A percentile compares a stretch with the other conserved stretches of the same genome.
Evolutionary conservation across 345 rosid species (phyloP).

Genomic region (Aegle marmelos): DNA sequence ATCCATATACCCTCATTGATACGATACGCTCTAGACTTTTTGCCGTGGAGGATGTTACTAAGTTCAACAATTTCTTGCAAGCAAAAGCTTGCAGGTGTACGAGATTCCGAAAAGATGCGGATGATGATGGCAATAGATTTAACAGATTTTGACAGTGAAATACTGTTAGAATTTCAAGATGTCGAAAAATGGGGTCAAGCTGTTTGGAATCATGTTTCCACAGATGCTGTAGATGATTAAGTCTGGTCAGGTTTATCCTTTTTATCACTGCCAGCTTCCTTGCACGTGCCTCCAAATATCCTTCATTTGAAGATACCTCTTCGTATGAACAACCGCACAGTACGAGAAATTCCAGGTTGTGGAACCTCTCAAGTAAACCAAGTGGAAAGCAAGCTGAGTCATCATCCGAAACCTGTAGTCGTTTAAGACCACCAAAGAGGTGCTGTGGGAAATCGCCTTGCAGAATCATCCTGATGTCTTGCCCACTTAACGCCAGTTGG

Average conservation of each 20-base stretch:
- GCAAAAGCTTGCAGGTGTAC: not conserved
- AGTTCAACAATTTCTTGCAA: not conserved
- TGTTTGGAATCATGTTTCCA: slow-evolving; percentile 6
- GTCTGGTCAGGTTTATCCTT: fast-evolving
- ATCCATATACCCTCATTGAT: not conserved
- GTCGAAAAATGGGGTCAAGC: not conserved
- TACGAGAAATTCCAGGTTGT: not conserved
- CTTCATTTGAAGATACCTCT: slow-evolving; percentile 1
- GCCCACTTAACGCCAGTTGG: not conserved
- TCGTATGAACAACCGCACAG: not conserved
- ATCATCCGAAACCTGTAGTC: not conserved
- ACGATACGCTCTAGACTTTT: not conserved
- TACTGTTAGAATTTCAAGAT: slow-evolving; percentile 1
- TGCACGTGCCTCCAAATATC: not conserved
- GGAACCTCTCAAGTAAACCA: not conserved
- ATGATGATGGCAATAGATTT: not conserved
- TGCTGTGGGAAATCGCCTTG: not conserved
- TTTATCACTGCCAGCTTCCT: not conserved
- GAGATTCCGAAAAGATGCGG: slow-evolving; percentile 7
- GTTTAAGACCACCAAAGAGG: not conserved
- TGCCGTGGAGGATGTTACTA: slow-evolving; percentile 10
- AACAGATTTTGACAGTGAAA: fast-evolving
- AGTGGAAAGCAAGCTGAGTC: not conserved
- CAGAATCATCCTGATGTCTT: not conserved
- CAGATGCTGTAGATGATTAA: not conserved